These are phyloP conservation scores for Thermomucor indicae-seudaticae DNA, from an alignment of 371 early-diverging fungal genomes.

Conservation along the genomic window DNA sequence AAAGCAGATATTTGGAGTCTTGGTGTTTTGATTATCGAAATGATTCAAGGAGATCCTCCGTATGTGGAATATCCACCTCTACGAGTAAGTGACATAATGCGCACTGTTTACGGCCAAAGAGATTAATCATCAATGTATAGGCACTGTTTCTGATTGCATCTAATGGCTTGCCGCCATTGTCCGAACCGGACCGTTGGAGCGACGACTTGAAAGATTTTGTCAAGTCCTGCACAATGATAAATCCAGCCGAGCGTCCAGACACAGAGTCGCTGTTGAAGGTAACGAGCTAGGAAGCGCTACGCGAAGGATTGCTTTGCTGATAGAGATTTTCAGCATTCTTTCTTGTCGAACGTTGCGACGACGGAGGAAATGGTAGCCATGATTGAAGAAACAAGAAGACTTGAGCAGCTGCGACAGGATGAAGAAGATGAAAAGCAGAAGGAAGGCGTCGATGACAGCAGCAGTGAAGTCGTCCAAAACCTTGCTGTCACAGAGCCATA, in stretches of 20 bases:
- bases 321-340: slow-evolving; percentile 39
- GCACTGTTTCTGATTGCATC: slow-evolving; percentile 65
- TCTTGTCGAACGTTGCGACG: slow-evolving; percentile 26
- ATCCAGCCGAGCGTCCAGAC: slow-evolving; percentile 22
- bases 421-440: slow-evolving; percentile 16
- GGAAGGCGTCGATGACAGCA: slow-evolving; percentile 16
- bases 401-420: slow-evolving; percentile 13
- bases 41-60: slow-evolving; percentile 79
- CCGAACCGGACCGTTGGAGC: slow-evolving; percentile 49
- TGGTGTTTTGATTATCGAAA: slow-evolving; percentile 80
- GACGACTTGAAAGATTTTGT: slow-evolving; percentile 52
- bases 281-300: neutral
- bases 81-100: slow-evolving; percentile 32
- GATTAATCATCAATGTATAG: slow-evolving; percentile 17
- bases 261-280: slow-evolving; percentile 44
- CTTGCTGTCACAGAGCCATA: slow-evolving; percentile 11
- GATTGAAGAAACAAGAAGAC: slow-evolving; percentile 18
- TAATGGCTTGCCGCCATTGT: slow-evolving; percentile 54
- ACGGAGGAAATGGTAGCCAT: slow-evolving; percentile 20
- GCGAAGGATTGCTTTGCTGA: neutral
- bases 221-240: slow-evolving; percentile 31
- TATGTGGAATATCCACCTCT: slow-evolving; percentile 65
- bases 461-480: slow-evolving; percentile 1
- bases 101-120: neutral
- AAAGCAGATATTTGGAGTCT: slow-evolving; percentile 89